Evolutionary conservation across 192 early-diverging fungal species (phyloP).

Genomic region (Coemansia sp.): DNA sequence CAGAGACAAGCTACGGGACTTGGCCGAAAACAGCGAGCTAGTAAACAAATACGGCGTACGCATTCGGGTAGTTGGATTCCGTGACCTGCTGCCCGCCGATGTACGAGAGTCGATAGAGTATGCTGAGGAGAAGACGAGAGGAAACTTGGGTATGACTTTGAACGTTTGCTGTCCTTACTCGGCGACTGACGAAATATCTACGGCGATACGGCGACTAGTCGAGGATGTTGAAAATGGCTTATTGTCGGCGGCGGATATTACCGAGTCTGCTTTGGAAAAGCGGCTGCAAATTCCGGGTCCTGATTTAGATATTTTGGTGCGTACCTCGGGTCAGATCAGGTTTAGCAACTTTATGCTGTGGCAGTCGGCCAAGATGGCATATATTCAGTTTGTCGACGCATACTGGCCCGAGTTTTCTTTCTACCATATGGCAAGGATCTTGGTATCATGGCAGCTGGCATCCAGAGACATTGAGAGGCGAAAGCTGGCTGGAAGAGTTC

Average conservation of each 20-base stretch:
- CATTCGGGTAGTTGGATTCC: conserved; percentile 83
- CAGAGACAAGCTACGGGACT: conserved; percentile 73
- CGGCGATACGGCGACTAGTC: conserved; percentile 63
- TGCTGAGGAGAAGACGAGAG: conserved; percentile 68
- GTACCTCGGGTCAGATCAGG: conserved; percentile 95
- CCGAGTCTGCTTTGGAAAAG: conserved; percentile 59
- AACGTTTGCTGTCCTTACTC: conserved; percentile 96
- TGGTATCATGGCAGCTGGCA: conserved; percentile 79
- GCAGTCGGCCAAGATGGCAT: conserved; percentile 75
- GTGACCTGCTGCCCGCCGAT: conserved; percentile 67
- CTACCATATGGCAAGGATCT: conserved; percentile 79
- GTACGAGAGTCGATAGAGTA: conserved; percentile 64
- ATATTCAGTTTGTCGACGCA: conserved; percentile 87
- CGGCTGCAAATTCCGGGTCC: conserved; percentile 68
- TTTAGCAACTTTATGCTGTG: conserved; percentile 95
- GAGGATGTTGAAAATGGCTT: conserved; percentile 64
- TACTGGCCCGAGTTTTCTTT: conserved; percentile 97
- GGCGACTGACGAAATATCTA: conserved; percentile 87
- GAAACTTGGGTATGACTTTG: conserved; percentile 72
- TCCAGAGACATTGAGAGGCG: conserved; percentile 24
- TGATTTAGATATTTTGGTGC: conserved; percentile 84
- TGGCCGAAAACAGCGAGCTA: conserved; percentile 71
- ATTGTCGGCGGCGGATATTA: conserved; percentile 60
- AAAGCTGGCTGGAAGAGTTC: conserved; percentile 9
- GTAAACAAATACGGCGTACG: conserved; percentile 72